These are phyloP conservation scores for Helicostylum pulchrum DNA, from an alignment of 192 early-diverging fungal genomes.

Conservation along the genomic window DNA sequence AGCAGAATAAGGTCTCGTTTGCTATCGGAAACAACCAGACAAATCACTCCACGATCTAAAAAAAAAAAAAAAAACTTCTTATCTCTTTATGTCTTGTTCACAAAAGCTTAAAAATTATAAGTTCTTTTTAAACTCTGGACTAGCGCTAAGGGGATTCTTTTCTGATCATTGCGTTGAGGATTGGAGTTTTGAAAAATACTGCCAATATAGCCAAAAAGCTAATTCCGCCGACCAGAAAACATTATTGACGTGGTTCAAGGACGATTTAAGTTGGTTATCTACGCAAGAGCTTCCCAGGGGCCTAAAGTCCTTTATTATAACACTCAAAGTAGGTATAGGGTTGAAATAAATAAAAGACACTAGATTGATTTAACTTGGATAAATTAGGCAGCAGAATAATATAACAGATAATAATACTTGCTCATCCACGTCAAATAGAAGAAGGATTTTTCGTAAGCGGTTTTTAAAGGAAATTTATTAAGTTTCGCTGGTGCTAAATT, in stretches of 20 bases:
- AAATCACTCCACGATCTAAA: too few relatives aligned
- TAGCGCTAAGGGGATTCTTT: slow-evolving; percentile 1
- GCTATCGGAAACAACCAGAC: too few relatives aligned
- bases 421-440: neutral
- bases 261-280: slow-evolving; percentile 7
- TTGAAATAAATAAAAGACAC: slow-evolving; percentile 1
- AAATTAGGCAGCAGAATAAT: slow-evolving; percentile 2
- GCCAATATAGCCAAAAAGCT: neutral
- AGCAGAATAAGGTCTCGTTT: too few relatives aligned
- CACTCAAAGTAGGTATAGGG: slow-evolving; percentile 5
- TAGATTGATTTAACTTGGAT: neutral
- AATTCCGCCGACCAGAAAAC: slow-evolving; percentile 1
- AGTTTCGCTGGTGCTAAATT: neutral
- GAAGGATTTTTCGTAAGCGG: slow-evolving; percentile 7
- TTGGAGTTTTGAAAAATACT: slow-evolving; percentile 3
- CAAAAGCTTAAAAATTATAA: slow-evolving; percentile 1
- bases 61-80: too few relatives aligned
- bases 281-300: neutral
- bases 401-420: neutral
- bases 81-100: slow-evolving; percentile 9
- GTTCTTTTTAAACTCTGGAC: neutral
- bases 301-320: slow-evolving; percentile 8
- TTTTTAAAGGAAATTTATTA: neutral
- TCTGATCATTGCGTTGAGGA: slow-evolving; percentile 1
- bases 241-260: slow-evolving; percentile 2